These are phyloP conservation scores for Podaxis rugospora DNA, from an alignment of 768 basidiomycete genomes.

Conservation along the genomic window DNA sequence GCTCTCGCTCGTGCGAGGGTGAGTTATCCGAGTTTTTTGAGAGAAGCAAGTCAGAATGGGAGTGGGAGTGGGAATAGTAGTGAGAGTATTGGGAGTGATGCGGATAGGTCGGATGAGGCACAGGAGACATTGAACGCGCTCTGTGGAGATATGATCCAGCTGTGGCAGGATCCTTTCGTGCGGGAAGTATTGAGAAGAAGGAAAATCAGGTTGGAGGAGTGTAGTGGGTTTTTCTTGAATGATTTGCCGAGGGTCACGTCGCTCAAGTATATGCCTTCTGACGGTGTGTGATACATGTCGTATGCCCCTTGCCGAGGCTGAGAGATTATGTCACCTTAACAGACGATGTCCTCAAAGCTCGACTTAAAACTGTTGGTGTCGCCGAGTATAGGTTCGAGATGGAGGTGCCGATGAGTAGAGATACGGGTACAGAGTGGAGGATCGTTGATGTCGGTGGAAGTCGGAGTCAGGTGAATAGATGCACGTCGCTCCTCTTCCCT, in stretches of 20 bases:
- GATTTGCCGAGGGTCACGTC: constrained; percentile 63
- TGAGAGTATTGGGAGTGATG: constrained; percentile 35
- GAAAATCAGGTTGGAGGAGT: constrained; percentile 66
- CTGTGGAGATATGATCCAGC: constrained; percentile 55
- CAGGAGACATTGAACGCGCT: constrained; percentile 58
- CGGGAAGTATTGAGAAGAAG: constrained; percentile 47
- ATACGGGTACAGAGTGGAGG: constrained; percentile 65
- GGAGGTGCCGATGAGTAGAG: constrained; percentile 49
- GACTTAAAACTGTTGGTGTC: constrained; percentile 74
- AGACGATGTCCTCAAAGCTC: constrained; percentile 77
- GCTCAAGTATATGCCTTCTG: constrained; percentile 60
- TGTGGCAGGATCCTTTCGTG: constrained; percentile 67
- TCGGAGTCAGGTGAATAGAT: constrained; percentile 54
- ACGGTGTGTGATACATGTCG: constrained; percentile 37
- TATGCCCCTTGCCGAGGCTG: background rate
- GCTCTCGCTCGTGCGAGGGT: constrained; percentile 44
- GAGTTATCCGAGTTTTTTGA: constrained; percentile 22
- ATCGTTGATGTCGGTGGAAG: constrained; percentile 79
- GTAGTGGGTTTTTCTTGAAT: constrained; percentile 76
- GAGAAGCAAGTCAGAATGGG: constrained; percentile 12
- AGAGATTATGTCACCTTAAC: background rate
- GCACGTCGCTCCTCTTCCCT: background rate
- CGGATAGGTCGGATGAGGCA: constrained; percentile 41
- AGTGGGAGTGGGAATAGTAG: constrained; percentile 31
- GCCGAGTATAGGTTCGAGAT: constrained; percentile 81